phyloP scores from a whole-genome alignment of 2,329 filamentous ascomycete genomes.

The Diaporthe sp. region DNA sequence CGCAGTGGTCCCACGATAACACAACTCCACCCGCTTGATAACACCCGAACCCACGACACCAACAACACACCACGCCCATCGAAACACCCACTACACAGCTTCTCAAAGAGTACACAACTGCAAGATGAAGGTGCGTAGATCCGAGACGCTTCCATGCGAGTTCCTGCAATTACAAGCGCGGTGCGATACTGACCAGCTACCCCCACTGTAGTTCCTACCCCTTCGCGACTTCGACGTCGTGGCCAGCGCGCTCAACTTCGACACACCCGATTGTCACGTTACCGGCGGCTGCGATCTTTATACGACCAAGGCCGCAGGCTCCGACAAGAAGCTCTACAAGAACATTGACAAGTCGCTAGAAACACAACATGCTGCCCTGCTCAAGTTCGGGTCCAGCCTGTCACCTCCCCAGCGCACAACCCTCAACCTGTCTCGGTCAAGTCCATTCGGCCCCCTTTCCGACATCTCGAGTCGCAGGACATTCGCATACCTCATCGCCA shows the following conservation, averaged over 20 bases:
- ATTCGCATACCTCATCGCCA: constrained; percentile 96
- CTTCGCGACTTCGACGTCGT: constrained; percentile 92
- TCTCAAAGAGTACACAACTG: neutral
- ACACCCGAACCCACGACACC: constrained; percentile 32
- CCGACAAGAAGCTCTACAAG: constrained; percentile 97
- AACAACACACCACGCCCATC: constrained; percentile 7
- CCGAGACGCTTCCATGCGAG: too few relatives aligned
- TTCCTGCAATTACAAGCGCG: too few relatives aligned
- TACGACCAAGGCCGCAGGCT: constrained; percentile 94
- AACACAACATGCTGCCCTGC: constrained; percentile 88
- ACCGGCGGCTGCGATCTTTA: constrained; percentile 96
- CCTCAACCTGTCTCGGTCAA: constrained; percentile 86
- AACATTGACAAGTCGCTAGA: constrained; percentile 93
- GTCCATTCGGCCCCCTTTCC: constrained; percentile 91
- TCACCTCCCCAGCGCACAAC: constrained; percentile 83
- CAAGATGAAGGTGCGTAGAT: constrained; percentile 57
- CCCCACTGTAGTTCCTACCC: constrained; percentile 81
- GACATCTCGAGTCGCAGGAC: constrained; percentile 91
- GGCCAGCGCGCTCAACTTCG: constrained; percentile 94
- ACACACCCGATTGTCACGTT: constrained; percentile 92
- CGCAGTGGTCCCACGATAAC: constrained; percentile 41
- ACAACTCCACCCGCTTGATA: constrained; percentile 39
- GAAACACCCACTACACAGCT: neutral
- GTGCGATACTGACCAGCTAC: constrained; percentile 1
- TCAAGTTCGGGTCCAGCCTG: constrained; percentile 88